Evolutionary conservation across 2,329 filamentous ascomycete species (phyloP), one percentile per base, ranked within the genome.

Genomic region (Fusarium avenaceum): DNA sequence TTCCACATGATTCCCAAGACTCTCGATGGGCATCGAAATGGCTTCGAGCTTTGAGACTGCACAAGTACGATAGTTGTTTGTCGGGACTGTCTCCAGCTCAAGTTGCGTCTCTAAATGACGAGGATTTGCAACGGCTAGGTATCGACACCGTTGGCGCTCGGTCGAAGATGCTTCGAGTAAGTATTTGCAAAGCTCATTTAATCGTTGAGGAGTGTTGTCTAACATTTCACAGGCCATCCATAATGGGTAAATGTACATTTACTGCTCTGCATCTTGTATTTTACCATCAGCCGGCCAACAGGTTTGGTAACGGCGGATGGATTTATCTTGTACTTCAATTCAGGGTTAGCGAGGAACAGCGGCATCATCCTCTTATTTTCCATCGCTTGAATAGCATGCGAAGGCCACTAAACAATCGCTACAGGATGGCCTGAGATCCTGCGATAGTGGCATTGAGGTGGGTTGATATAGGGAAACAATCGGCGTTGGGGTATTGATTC

Each of bases 81-180:
- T 26, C 56, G 17, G 72, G 72, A 13, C 42, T 73, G 59, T 71
- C 72, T 24, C 72, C 72, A 28, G 45, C 63, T 13, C 65, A 74
- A 30, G 68, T 73, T 42, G 38, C 60, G 6, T 51, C 51, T 19
- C 43, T 73, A 33, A 52, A 43, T 8, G 72, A 73, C 4, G 63
- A 62, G 17, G 72, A 70, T 17, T 46, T 73, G 32, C 70, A 70
- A 30, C 63, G 72, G 15, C 47, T 73, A n/a, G 72, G 72, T 15
- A 53, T 73, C 20, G 72, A 73, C 48, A 73, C 72, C 15, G 63
- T 74, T 30, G 72, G 72, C 24, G 72, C 72, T 17, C 68, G 72
- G 48, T 59, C 72, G 22, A 73, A 73, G 49, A 67, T 73, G 40
- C 72, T 73, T 39, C 65, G 71, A 38, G 71, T 73, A 32, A 71